Conservation (phyloP, 139 green algal species). For the Chlamydomonas sp. region DNA sequence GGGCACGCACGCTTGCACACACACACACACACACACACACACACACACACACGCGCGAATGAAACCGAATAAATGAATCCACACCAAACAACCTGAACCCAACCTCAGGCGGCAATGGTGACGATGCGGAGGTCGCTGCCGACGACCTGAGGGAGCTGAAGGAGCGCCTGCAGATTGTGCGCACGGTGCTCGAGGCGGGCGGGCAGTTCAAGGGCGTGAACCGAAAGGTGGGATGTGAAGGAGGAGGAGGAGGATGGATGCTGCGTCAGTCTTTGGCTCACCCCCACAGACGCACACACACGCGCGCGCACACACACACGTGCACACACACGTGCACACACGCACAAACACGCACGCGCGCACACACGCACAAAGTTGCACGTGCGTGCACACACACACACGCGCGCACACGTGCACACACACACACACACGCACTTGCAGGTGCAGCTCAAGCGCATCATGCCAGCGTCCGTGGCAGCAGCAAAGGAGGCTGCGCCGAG, state of each 20-base stretch:
- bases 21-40: no score
- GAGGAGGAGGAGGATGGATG: no score
- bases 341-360: neutral
- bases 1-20: no score
- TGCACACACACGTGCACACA: neutral
- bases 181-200: conserved; percentile 49
- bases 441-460: no score
- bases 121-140: neutral
- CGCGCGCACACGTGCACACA: neutral
- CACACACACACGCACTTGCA: neutral
- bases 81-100: no score
- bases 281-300: no score
- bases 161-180: conserved; percentile 22
- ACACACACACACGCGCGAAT: no score
- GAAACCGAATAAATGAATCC: no score
- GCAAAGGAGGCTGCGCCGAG: no score
- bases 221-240: conserved; percentile 73
- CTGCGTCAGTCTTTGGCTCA: no score
- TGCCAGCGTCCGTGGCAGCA: no score
- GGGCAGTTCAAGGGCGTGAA: conserved; percentile 82
- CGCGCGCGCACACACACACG: neutral
- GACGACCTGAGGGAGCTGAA: conserved; percentile 18
- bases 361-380: conserved; percentile 7
- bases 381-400: neutral
- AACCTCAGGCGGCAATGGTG: no score